Conservation (phyloP, 768 basidiomycete species). For the Candolleomyces aberdarensis region DNA sequence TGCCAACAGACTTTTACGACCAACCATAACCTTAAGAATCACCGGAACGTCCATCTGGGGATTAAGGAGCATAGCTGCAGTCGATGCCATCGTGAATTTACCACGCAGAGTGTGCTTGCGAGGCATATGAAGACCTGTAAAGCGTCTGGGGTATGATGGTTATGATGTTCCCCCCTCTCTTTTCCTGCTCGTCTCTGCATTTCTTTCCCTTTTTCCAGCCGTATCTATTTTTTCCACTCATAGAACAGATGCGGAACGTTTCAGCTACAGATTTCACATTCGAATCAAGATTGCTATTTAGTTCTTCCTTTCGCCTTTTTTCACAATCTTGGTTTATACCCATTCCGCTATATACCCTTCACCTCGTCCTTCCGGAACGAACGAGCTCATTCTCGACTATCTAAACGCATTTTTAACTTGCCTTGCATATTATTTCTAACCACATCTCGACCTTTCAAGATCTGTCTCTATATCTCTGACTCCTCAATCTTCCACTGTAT, state of each 20-base stretch:
- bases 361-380: neutral
- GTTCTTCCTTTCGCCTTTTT: neutral
- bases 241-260: too few species aligned
- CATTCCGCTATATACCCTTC: conserved; percentile 10
- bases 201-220: neutral
- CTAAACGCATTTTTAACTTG: too few species aligned
- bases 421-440: too few species aligned
- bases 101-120: conserved; percentile 3
- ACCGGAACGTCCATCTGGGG: conserved; percentile 1
- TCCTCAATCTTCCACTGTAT: too few species aligned
- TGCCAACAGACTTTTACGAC: conserved; percentile 10
- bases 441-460: too few species aligned
- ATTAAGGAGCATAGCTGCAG: neutral
- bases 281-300: neutral
- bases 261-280: too few species aligned
- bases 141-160: neutral
- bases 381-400: too few species aligned
- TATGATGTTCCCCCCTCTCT: neutral
- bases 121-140: conserved; percentile 5
- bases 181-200: neutral
- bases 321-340: conserved; percentile 5
- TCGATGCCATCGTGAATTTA: neutral
- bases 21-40: conserved; percentile 9
- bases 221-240: too few species aligned
- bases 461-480: too few species aligned